A percentile compares a stretch with the other conserved stretches of the same genome.
Conservation (phyloP, 2,329 filamentous ascomycete genomes). For the Nemania abortiva region DNA sequence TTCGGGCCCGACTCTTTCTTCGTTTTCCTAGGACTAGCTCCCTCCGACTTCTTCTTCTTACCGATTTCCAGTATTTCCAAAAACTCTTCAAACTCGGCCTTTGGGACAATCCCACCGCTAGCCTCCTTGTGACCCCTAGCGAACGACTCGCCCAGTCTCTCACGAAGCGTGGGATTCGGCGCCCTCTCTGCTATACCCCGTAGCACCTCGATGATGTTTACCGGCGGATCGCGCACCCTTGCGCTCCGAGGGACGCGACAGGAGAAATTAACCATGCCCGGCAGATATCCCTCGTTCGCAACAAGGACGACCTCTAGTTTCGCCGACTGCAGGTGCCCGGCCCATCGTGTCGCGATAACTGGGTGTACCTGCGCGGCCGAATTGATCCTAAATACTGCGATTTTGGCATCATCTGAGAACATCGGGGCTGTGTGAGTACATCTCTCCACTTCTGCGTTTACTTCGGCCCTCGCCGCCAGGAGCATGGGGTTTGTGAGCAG, state of each 20-base stretch:
- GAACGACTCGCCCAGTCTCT: constrained; percentile 71
- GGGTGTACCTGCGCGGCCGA: constrained; percentile 74
- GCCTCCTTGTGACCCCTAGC: constrained; percentile 76
- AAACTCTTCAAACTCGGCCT: constrained; percentile 73
- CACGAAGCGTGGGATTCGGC: constrained; percentile 54
- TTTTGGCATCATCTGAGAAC: constrained; percentile 71
- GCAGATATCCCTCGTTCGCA: constrained; percentile 74
- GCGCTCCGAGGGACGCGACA: constrained; percentile 72
- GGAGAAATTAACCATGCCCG: constrained; percentile 74
- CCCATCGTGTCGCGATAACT: constrained; percentile 75
- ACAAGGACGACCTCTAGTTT: constrained; percentile 73
- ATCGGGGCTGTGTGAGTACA: constrained; percentile 72
- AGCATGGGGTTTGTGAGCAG: constrained; percentile 64
- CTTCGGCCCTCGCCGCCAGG: constrained; percentile 66
- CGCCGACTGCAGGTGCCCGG: constrained; percentile 68
- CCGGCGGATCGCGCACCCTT: constrained; percentile 63
- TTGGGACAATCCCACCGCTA: constrained; percentile 72
- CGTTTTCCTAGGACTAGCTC: constrained; percentile 50
- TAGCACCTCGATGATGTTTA: constrained; percentile 73
- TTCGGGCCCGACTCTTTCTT: constrained; percentile 39
- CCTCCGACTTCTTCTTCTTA: constrained; percentile 58
- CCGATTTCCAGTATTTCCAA: constrained; percentile 70
- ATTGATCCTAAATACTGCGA: constrained; percentile 72
- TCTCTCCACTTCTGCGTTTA: constrained; percentile 70
- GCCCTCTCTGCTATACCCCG: constrained; percentile 62